Evolutionary conservation across 1,284 basidiomycete species (phyloP).

Genomic region (Apiotrichum mycotoxinovorans): DNA sequence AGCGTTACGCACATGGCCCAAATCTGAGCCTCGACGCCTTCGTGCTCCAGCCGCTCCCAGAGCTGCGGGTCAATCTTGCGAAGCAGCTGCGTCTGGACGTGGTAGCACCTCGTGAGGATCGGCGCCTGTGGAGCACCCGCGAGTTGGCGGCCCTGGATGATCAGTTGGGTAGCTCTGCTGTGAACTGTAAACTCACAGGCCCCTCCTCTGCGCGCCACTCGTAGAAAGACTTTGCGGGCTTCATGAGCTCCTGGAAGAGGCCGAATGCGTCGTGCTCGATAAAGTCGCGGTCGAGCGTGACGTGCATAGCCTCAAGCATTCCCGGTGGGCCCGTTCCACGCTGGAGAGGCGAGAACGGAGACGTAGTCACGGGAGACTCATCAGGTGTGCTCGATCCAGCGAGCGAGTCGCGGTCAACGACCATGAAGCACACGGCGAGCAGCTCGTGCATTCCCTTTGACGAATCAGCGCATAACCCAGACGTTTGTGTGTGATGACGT

Average conservation of each 20-base stretch:
- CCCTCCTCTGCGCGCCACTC: slow-evolving; percentile 67
- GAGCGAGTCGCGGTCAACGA: slow-evolving; percentile 76
- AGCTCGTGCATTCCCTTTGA: slow-evolving; percentile 91
- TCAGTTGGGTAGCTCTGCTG: not conserved
- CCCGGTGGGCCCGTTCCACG: not conserved
- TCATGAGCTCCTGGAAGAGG: slow-evolving; percentile 75
- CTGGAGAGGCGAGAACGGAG: not conserved
- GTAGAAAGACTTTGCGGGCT: slow-evolving; percentile 72
- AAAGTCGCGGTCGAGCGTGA: slow-evolving; percentile 40
- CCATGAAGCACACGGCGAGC: slow-evolving; percentile 75
- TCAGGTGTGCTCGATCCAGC: not conserved
- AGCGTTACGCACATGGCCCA: slow-evolving; percentile 75
- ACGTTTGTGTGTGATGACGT: not conserved
- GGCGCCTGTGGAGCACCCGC: slow-evolving; percentile 57
- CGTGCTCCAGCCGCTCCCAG: slow-evolving; percentile 67
- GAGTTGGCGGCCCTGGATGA: not conserved
- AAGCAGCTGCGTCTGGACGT: slow-evolving; percentile 68
- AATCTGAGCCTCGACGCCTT: slow-evolving; percentile 86
- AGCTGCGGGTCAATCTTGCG: slow-evolving; percentile 77
- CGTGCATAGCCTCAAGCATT: slow-evolving; percentile 29
- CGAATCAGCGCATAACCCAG: not conserved
- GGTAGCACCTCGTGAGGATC: slow-evolving; percentile 73
- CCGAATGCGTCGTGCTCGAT: slow-evolving; percentile 68
- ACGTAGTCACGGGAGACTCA: slow-evolving; percentile 4
- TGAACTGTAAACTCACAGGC: slow-evolving; percentile 30